Evolutionary conservation across 2,329 filamentous ascomycete species (phyloP).

Genomic region (Magnaporthales sp.): DNA sequence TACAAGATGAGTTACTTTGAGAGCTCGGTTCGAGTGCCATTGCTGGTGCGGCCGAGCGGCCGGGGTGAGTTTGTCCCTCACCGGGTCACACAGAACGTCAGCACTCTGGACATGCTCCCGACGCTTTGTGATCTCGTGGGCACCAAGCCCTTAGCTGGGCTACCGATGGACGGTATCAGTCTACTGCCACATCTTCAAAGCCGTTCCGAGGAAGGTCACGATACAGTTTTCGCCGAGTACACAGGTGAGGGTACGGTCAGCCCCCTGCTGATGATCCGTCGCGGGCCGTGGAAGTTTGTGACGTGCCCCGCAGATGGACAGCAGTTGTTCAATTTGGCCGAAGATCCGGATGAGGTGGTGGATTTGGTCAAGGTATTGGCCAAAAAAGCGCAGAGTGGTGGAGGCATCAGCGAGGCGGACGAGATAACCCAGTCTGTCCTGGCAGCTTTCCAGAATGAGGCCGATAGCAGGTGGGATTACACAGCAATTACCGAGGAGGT

Average conservation of each 20-base stretch:
- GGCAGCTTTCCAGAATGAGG: conserved; percentile 64
- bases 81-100: conserved; percentile 75
- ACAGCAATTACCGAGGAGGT: conserved; percentile 67
- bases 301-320: conserved; percentile 76
- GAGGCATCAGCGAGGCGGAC: neutral
- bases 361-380: conserved; percentile 52
- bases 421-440: neutral
- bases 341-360: conserved; percentile 67
- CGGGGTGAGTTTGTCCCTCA: conserved; percentile 55
- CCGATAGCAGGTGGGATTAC: conserved; percentile 71
- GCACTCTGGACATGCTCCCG: conserved; percentile 81
- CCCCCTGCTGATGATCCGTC: conserved; percentile 89
- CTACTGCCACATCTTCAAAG: conserved; percentile 70
- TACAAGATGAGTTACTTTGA: conserved; percentile 99
- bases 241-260: conserved; percentile 86
- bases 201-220: conserved; percentile 44
- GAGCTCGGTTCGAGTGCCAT: conserved; percentile 79
- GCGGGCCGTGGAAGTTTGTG: conserved; percentile 84
- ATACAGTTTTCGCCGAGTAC: conserved; percentile 92
- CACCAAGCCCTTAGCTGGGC: conserved; percentile 54
- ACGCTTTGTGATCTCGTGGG: conserved; percentile 80
- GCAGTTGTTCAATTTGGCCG: conserved; percentile 72
- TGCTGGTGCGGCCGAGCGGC: conserved; percentile 69
- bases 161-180: conserved; percentile 82
- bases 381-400: conserved; percentile 17